Evolutionary conservation across 2,329 filamentous ascomycete species (phyloP), one percentile per base, ranked within the genome.

Genomic region (Macrophomina phaseolina): DNA sequence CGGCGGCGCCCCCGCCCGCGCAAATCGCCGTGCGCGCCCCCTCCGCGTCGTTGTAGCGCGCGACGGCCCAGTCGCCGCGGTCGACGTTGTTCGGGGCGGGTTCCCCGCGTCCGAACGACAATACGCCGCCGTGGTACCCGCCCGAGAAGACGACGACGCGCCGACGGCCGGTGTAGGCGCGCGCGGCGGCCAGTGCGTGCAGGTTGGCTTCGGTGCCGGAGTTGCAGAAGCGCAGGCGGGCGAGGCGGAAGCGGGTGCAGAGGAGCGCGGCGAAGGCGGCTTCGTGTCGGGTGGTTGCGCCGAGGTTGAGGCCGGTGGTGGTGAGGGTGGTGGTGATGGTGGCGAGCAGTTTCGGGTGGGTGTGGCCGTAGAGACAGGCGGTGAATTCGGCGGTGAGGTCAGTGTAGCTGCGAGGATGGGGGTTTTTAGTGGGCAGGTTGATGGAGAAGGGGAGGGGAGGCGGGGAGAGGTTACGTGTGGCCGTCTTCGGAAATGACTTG

Each of bases 21-120:
- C 79, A 73, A 7, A 89, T 80, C 11, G 84, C 79, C 2, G 68
- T 69, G 5, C 74, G 76, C 0, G 85, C 83, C 3, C 80, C 80
- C 0, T 79, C 77, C 1, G 85, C 70, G 64, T 91, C 84, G 68
- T 92, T 91, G 74, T 89, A 92, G 42, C 78, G 80, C 1, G 83
- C 88, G 2, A 90, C 74, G 0, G 91, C 76, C 77, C 85, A 91
- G 5, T 90, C 85, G 3, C 84, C 77, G 1, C 70, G 72, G 23
- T 87, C 84, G 0, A 85, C 81, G 32, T 82, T 83, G 52, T 84
- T 83, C 1, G 78, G 74, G 1, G 80, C 79, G 42, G 77, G 75
- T 34, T 61, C 65, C 32, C 74, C 74, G 2, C 68, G 73, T 75
- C 79, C 67, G 68, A 86, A 86, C 0, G 72, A 78, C 18, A 89